Percentiles rank a stretch among this genome's conserved stretches.
Conservation (phyloP, 176 grass and related monocot genomes). For the Rhynchospora pubera region DNA sequence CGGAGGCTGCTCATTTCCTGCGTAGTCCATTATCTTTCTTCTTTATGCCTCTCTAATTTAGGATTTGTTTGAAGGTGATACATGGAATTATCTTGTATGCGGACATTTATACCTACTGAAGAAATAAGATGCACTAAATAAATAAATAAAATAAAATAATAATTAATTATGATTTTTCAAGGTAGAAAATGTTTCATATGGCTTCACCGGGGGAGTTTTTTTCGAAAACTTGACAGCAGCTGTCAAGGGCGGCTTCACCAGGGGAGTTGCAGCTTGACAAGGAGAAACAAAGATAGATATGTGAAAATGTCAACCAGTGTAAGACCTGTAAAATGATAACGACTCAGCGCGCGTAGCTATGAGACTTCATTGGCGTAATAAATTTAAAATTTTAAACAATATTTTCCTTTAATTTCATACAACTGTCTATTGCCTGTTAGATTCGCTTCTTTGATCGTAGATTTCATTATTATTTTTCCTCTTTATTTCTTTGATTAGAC, state of each 20-base stretch:
- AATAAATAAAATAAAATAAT: not conserved
- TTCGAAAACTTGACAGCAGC: too few relatives aligned
- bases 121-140: not conserved
- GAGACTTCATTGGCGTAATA: not conserved
- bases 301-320: not conserved
- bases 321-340: not conserved
- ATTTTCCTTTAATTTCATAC: too few relatives aligned
- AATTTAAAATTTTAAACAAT: slow-evolving; percentile 2
- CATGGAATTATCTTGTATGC: not conserved
- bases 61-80: not conserved
- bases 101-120: not conserved
- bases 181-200: not conserved
- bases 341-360: not conserved
- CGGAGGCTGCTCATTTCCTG: not conserved
- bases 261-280: too few relatives aligned
- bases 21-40: not conserved
- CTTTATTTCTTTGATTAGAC: not conserved
- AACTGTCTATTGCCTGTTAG: not conserved
- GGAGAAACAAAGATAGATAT: too few relatives aligned
- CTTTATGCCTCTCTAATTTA: not conserved
- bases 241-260: too few relatives aligned
- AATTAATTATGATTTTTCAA: not conserved
- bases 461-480: not conserved
- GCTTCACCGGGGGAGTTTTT: too few relatives aligned
- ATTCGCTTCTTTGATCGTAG: not conserved